These are phyloP conservation scores for Aphanoascus verrucosus DNA, from an alignment of 2,329 filamentous ascomycete species.

Conservation along the genomic window DNA sequence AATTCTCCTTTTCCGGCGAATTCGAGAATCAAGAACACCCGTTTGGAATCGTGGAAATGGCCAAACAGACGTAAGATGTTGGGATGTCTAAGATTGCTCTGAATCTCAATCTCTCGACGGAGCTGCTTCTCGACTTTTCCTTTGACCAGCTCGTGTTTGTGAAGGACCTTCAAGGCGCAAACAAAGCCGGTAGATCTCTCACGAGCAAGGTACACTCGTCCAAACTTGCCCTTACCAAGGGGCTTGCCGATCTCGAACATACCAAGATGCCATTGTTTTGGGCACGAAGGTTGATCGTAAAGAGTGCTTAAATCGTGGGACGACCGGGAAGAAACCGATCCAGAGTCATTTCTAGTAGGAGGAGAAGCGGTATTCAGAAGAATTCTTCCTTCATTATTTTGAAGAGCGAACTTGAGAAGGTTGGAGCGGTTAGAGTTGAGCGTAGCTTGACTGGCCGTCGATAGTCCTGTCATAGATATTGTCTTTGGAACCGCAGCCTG, in stretches of 20 bases:
- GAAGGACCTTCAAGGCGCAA: slow-evolving; percentile 74
- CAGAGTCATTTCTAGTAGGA: slow-evolving; percentile 52
- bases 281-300: slow-evolving; percentile 45
- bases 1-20: slow-evolving; percentile 78
- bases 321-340: slow-evolving; percentile 24
- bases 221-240: slow-evolving; percentile 78
- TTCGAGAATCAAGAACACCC: slow-evolving; percentile 77
- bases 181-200: slow-evolving; percentile 71
- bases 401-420: slow-evolving; percentile 74
- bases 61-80: slow-evolving; percentile 77
- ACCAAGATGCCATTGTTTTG: slow-evolving; percentile 65
- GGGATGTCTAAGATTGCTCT: slow-evolving; percentile 74
- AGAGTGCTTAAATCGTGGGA: slow-evolving; percentile 45
- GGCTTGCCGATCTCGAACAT: slow-evolving; percentile 91
- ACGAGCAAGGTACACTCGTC: slow-evolving; percentile 72
- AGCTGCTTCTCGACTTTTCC: slow-evolving; percentile 80
- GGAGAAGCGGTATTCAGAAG: slow-evolving; percentile 50
- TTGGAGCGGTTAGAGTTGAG: slow-evolving; percentile 58
- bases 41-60: slow-evolving; percentile 81
- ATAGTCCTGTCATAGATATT: neutral
- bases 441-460: slow-evolving; percentile 28
- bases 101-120: slow-evolving; percentile 78
- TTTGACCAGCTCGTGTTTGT: slow-evolving; percentile 72
- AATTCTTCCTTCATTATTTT: slow-evolving; percentile 45
- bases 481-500: slow-evolving; percentile 6